Conservation (phyloP, 495 filamentous ascomycete species). For the Glarea lozoyensis region DNA sequence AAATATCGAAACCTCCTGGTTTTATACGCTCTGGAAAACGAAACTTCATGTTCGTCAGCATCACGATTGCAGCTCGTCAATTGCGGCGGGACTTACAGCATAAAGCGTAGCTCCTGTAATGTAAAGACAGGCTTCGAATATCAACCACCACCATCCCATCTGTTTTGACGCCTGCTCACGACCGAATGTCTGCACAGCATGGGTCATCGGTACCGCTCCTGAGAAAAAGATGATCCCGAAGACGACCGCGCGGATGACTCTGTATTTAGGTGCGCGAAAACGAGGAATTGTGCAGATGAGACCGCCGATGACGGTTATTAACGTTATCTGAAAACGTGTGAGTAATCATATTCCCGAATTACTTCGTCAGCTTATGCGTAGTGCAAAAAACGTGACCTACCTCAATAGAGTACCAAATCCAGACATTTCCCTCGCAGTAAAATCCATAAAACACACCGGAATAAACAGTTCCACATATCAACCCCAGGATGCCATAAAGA, state of each 20-base stretch:
- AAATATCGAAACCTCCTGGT: constrained; percentile 48
- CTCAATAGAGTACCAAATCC: constrained; percentile 39
- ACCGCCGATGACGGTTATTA: background rate
- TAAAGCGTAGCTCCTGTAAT: constrained; percentile 31
- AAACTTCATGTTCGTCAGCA: constrained; percentile 19
- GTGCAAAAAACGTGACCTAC: constrained; percentile 19
- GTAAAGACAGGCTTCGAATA: constrained; percentile 18
- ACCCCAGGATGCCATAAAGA: constrained; percentile 36
- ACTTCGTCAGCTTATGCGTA: background rate
- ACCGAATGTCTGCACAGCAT: background rate
- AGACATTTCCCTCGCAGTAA: constrained; percentile 33
- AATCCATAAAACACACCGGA: constrained; percentile 44
- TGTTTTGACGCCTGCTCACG: background rate
- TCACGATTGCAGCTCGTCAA: background rate
- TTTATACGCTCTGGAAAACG: constrained; percentile 29
- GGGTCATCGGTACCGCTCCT: background rate
- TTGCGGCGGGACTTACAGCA: constrained; percentile 26
- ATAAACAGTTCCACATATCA: constrained; percentile 37
- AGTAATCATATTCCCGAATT: background rate
- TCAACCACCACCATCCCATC: background rate
- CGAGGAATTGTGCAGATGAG: background rate
- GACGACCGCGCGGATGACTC: background rate
- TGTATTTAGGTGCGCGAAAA: background rate
- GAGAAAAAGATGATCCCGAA: background rate
- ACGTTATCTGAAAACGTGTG: background rate